Evolutionary conservation across 2,329 filamentous ascomycete genomes (phyloP).

Genomic region (Clonostachys chloroleuca): DNA sequence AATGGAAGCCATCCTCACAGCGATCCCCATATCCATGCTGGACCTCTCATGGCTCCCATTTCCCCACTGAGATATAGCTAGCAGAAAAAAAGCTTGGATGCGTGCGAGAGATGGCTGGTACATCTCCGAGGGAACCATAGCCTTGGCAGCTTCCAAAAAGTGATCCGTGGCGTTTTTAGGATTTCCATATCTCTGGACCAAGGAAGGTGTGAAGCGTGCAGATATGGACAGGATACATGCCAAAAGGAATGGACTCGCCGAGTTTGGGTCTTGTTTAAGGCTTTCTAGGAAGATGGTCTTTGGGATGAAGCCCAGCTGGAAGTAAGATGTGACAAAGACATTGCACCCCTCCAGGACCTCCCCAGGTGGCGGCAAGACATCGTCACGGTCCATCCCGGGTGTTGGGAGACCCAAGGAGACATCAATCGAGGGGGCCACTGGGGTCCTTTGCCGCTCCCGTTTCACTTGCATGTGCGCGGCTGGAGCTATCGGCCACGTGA

Average conservation of each 20-base stretch:
- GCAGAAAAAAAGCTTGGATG: slow-evolving; percentile 22
- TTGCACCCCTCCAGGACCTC: slow-evolving; percentile 18
- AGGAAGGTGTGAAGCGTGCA: slow-evolving; percentile 18
- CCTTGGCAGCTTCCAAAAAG: slow-evolving; percentile 14
- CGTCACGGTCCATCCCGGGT: background rate
- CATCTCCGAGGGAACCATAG: slow-evolving; percentile 18
- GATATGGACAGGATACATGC: slow-evolving; percentile 20
- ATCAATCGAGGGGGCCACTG: too few species aligned
- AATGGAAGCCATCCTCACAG: slow-evolving; percentile 25
- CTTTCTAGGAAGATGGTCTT: slow-evolving; percentile 20
- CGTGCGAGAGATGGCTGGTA: slow-evolving; percentile 17
- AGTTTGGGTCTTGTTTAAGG: slow-evolving; percentile 8
- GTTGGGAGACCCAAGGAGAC: too few species aligned
- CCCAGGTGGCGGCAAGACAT: slow-evolving; percentile 10
- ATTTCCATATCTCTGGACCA: slow-evolving; percentile 13
- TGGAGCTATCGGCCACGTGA: too few species aligned
- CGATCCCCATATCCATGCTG: slow-evolving; percentile 28
- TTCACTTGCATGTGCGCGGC: too few species aligned
- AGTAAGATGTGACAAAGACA: slow-evolving; percentile 19
- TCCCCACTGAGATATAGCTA: slow-evolving; percentile 25
- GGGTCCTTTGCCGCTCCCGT: too few species aligned
- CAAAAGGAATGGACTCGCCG: slow-evolving; percentile 19
- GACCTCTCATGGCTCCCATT: slow-evolving; percentile 21
- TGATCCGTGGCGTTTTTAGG: slow-evolving; percentile 15
- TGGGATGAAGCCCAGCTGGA: slow-evolving; percentile 24